Evolutionary conservation across 805 yeast species (phyloP).

Genomic region (Blastobotrys peoriensis): DNA sequence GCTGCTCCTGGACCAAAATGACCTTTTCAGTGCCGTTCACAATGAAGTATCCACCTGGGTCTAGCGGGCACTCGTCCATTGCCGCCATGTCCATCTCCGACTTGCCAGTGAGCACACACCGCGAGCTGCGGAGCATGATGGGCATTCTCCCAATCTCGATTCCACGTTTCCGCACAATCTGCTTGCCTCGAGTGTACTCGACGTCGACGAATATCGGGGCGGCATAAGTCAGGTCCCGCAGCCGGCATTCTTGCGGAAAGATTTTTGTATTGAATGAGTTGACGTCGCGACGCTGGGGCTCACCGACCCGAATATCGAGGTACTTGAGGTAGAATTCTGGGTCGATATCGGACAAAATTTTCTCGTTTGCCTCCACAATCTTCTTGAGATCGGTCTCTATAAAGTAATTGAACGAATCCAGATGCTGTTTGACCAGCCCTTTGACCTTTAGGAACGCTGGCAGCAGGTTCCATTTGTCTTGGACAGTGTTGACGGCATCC

Average conservation of each 20-base stretch:
- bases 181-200: constrained; percentile 92
- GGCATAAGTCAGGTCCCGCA: constrained; percentile 88
- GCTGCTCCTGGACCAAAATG: constrained; percentile 92
- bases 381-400: constrained; percentile 90
- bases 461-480: constrained; percentile 89
- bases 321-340: constrained; percentile 94
- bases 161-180: constrained; percentile 82
- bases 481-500: constrained; percentile 81
- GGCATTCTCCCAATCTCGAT: constrained; percentile 98
- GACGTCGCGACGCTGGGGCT: constrained; percentile 35
- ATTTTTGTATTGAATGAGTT: constrained; percentile 28
- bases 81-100: constrained; percentile 80
- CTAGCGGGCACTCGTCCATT: constrained; percentile 90
- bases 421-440: constrained; percentile 93
- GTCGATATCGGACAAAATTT: constrained; percentile 87
- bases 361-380: constrained; percentile 85
- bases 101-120: constrained; percentile 78
- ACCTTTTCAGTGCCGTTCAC: constrained; percentile 98
- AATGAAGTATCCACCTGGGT: constrained; percentile 97
- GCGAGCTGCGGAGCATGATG: constrained; percentile 91
- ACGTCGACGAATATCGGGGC: constrained; percentile 97
- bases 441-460: constrained; percentile 96
- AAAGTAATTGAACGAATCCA: constrained; percentile 96
- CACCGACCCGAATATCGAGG: constrained; percentile 86
- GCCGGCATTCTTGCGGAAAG: constrained; percentile 87